These are phyloP conservation scores for Candida maris DNA, from an alignment of 805 yeast genomes.

Conservation along the genomic window DNA sequence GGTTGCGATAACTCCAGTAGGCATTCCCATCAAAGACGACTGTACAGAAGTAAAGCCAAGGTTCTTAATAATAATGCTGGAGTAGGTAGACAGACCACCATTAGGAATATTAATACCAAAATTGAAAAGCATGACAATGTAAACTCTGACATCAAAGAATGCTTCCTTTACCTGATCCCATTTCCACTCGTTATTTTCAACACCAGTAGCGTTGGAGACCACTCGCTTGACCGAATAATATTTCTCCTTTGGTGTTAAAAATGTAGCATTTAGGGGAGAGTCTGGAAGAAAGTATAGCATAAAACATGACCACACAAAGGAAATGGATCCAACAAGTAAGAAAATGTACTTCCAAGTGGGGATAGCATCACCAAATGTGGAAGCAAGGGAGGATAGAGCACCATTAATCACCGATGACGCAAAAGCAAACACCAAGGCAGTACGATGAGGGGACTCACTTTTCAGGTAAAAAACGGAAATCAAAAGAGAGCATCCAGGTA, in stretches of 20 bases:
- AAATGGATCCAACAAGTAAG: conserved; percentile 50
- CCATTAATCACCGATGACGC: conserved; percentile 34
- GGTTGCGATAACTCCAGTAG: conserved; percentile 21
- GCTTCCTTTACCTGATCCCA: conserved; percentile 43
- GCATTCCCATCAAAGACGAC: conserved; percentile 20
- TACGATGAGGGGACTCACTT: conserved; percentile 41
- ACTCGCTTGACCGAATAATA: conserved; percentile 43
- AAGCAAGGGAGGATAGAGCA: conserved; percentile 29
- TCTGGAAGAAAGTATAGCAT: conserved; percentile 43
- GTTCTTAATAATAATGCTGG: conserved; percentile 30
- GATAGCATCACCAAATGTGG: conserved; percentile 24
- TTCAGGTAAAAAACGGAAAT: conserved; percentile 53
- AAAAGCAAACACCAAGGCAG: conserved; percentile 41
- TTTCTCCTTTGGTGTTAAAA: conserved; percentile 44
- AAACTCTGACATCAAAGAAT: conserved; percentile 35
- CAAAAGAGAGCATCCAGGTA: conserved; percentile 51
- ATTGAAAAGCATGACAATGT: conserved; percentile 38
- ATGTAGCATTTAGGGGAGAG: conserved; percentile 47
- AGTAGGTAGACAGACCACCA: conserved; percentile 41
- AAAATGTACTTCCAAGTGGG: conserved; percentile 50
- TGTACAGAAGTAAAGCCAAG: conserved; percentile 24
- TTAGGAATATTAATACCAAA: conserved; percentile 29
- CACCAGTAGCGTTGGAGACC: conserved; percentile 36
- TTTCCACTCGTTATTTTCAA: conserved; percentile 40
- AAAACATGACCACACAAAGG: conserved; percentile 35